A percentile compares a stretch with the other conserved stretches of the same genome.
phyloP scores from a whole-genome alignment of 2,329 filamentous ascomycete species.

The Cyclaneusma minus region DNA sequence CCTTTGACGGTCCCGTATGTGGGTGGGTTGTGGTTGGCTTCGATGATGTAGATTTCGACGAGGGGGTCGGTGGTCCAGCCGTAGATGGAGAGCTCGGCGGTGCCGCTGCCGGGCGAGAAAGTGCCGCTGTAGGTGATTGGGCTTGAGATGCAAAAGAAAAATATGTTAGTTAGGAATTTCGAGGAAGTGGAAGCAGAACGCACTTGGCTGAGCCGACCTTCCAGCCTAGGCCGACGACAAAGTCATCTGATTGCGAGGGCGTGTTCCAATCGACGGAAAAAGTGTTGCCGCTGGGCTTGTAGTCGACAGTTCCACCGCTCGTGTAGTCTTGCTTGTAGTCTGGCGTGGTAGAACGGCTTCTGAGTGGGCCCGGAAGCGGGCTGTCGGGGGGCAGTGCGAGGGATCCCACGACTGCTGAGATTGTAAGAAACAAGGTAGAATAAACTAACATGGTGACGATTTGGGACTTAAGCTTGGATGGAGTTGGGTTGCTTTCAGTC shows the following conservation, averaged over 20 bases:
- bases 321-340: constrained; percentile 8
- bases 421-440: too few species aligned
- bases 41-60: constrained; percentile 43
- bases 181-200: constrained; percentile 1
- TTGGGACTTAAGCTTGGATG: too few species aligned
- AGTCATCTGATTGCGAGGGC: constrained; percentile 5
- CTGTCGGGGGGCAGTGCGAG: too few species aligned
- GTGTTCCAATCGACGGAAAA: constrained; percentile 6
- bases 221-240: constrained; percentile 10
- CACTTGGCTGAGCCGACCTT: constrained; percentile 5
- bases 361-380: too few species aligned
- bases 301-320: constrained; percentile 6
- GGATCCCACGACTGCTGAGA: too few species aligned
- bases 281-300: constrained; percentile 4
- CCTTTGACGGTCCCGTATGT: constrained; percentile 32
- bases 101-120: constrained; percentile 20
- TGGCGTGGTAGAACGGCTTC: too few species aligned
- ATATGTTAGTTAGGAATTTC: too few species aligned
- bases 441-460: too few species aligned
- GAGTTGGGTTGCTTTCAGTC: too few species aligned
- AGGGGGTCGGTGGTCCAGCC: constrained; percentile 36
- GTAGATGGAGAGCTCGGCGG: constrained; percentile 37
- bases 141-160: too few species aligned
- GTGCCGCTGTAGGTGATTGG: constrained; percentile 24
- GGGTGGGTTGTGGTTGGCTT: too few species aligned